phyloP scores from a whole-genome alignment of 805 yeast genomes.

The Ogataea henricii region DNA sequence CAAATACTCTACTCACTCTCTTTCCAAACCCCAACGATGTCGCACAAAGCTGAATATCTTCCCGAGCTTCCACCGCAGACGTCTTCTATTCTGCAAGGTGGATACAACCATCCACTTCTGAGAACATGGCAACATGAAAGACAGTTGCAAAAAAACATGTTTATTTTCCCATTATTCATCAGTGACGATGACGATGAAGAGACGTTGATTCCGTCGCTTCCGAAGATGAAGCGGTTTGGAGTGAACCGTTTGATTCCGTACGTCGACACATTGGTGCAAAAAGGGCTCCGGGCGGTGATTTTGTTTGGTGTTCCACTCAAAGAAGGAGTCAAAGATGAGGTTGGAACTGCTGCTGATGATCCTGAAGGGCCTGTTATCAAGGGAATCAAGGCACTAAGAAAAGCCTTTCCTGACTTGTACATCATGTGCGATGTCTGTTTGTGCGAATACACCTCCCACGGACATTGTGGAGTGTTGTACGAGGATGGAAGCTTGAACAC shows the following conservation, averaged over 20 bases:
- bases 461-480: slow-evolving; percentile 92
- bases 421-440: slow-evolving; percentile 94
- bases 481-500: slow-evolving; percentile 87
- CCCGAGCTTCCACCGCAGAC: slow-evolving; percentile 59
- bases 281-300: slow-evolving; percentile 85
- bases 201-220: slow-evolving; percentile 70
- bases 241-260: slow-evolving; percentile 74
- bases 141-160: slow-evolving; percentile 82
- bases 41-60: slow-evolving; percentile 71
- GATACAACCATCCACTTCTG: slow-evolving; percentile 86
- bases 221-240: slow-evolving; percentile 88
- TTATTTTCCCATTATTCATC: slow-evolving; percentile 89
- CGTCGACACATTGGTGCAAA: slow-evolving; percentile 65
- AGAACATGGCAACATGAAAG: slow-evolving; percentile 92
- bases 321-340: slow-evolving; percentile 72
- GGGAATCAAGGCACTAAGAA: slow-evolving; percentile 65
- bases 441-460: slow-evolving; percentile 95
- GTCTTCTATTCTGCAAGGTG: slow-evolving; percentile 85
- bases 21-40: slow-evolving; percentile 9
- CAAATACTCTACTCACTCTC: too few relatives aligned
- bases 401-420: slow-evolving; percentile 77
- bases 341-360: slow-evolving; percentile 91
- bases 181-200: slow-evolving; percentile 83
- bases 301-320: slow-evolving; percentile 88
- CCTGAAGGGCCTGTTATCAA: slow-evolving; percentile 93